A percentile compares a stretch with the other conserved stretches of the same genome.
Conservation (phyloP, 192 early-diverging fungal genomes). For the Rhizoclosmatium globosum region DNA sequence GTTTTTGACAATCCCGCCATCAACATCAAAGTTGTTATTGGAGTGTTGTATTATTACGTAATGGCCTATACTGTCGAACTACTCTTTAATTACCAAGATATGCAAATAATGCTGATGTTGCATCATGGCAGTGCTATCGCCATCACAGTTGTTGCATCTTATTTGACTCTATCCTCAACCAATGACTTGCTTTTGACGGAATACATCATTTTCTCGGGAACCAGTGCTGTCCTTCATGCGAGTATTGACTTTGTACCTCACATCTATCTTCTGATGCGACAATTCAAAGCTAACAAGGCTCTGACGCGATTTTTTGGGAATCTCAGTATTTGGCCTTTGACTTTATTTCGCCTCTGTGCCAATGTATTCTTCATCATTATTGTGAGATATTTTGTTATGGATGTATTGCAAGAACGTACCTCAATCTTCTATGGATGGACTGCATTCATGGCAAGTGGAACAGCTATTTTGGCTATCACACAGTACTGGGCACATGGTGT, state of each 20-base stretch:
- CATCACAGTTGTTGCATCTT: not conserved
- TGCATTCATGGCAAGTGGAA: not conserved
- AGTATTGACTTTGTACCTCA: not conserved
- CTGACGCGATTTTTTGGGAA: not conserved
- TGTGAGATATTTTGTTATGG: not conserved
- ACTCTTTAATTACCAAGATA: not conserved
- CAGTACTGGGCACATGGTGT: not conserved
- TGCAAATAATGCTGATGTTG: not conserved
- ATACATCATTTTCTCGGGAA: not conserved
- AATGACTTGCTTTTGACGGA: not conserved
- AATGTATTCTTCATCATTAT: not conserved
- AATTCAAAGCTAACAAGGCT: not conserved
- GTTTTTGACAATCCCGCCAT: not conserved
- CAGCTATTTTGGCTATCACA: not conserved
- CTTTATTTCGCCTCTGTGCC: not conserved
- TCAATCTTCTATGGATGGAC: not conserved
- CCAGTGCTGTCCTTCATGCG: not conserved
- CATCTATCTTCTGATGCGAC: not conserved
- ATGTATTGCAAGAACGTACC: not conserved
- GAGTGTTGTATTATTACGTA: not conserved
- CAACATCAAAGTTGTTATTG: not conserved
- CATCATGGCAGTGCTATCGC: not conserved
- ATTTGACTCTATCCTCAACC: not conserved
- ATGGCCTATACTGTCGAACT: not conserved
- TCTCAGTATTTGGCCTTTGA: conserved; percentile 2